Base-by-base conservation (phyloP, 2,329 filamentous ascomycete species). In the Fusarium newnesense region DNA sequence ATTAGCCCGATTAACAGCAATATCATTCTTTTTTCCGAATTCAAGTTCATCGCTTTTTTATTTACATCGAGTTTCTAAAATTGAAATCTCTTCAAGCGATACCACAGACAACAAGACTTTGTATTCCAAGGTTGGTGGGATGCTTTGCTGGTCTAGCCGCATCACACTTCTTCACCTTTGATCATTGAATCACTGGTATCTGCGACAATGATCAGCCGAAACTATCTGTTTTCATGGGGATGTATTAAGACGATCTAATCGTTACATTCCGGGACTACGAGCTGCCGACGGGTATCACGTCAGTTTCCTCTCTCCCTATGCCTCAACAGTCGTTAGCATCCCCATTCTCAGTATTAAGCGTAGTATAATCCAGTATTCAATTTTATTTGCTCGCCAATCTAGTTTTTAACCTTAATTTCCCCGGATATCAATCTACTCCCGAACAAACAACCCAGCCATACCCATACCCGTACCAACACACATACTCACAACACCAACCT, bases 401-500 rank as follows among this genome's bases (percentile, higher is more conserved):
- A 24, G 4, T 49, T 50, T 50, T 49, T 37, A 30, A 8, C 19
- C 4, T 37, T 15, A 7, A 21, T 50, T 54, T 24, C 56, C 56
- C 2, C 19, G 19, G 50, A 34, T 36, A 50, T 59, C 9, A 49
- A 15, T 34, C 39, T 75, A 77, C 61, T 77, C 75, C 56, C 75
- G 40, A 9, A 69, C 72, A 69, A 77, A 77, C 60, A 77, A 43
- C 18, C 75, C 75, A 65, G 75, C 75, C 75, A 77, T 77, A 46
- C 75, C 75, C 75, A 77, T 77, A 9, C 75, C 75, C 1, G 93
- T 94, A 21, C 93, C 93, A 67, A 95, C 90, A 81, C 95, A 98
- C 94, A 98, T 97, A 78, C 93, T 96, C 63, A 97, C 89, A 49
- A 97, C 94, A 75, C 95, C 95, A 53, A 97, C 85, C 81, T 96